Evolutionary conservation across 2,329 filamentous ascomycete genomes (phyloP), one percentile per base, ranked within the genome.

Genomic region (Paecilomyces fulvus): DNA sequence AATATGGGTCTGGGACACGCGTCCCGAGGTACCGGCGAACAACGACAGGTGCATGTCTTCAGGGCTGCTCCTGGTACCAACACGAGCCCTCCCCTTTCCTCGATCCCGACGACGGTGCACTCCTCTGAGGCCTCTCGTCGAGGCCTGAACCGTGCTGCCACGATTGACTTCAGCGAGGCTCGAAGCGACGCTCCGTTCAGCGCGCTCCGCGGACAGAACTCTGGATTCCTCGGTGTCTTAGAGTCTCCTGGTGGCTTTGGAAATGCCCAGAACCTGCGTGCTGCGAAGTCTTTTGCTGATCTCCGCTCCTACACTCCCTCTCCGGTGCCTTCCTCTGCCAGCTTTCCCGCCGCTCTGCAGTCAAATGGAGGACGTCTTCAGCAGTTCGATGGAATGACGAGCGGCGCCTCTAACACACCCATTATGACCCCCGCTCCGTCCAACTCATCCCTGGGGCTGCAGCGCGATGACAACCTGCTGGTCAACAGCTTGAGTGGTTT

Each of bases 281-380:
- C 90, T 28, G 94, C 92, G 60, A 97, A 97, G 79, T 97, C 92
- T 53, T 96, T 96, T 70, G 94, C 92, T 33, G 94, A 99, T 70
- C 78, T 99, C 61, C 88, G 92, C 61, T 95, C 92, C 1, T 96
- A 95, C 75, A 96, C 92, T 14, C 92, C 92, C 10, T 97, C 92
- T 64, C 92, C 94, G 5, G 92, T 89, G 2, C 87, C 87, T 7
- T 96, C 94, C 11, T 90, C 90, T 17, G 90, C 90, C 5, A 95
- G 90, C 77, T 96, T 95, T 70, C 86, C 90, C 55, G 83, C 84
- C 61, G 83, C 81, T 58, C 77, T 90, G 52, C 79, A 79, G 65
- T 80, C 81, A 60, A 86, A 85, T 63, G 82, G 85, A 55, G 77
- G 82, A 50, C 80, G 84, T 55, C 81, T 86, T 61, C 81, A 82